A percentile compares a stretch with the other conserved stretches of the same genome.
These are phyloP conservation scores for Pseudonectria buxi DNA, from an alignment of 2,329 filamentous ascomycete genomes.

Conservation along the genomic window DNA sequence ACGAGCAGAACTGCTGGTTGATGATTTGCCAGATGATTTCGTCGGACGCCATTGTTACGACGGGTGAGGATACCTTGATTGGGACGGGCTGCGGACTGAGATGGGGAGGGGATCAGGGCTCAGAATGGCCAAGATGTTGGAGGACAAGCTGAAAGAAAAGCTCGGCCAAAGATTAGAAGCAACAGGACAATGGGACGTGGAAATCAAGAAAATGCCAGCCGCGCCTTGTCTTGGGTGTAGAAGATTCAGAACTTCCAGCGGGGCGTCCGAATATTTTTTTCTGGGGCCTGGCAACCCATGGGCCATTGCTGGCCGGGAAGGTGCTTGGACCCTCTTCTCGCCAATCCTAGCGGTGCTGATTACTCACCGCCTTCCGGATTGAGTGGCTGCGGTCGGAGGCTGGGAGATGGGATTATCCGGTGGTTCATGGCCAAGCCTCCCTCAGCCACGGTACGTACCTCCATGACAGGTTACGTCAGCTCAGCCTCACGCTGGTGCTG, in stretches of 20 bases:
- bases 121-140: not conserved
- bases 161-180: not conserved
- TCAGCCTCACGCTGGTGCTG: constrained; percentile 7
- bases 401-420: constrained; percentile 10
- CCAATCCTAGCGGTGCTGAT: constrained; percentile 14
- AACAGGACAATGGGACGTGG: not conserved
- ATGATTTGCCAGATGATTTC: constrained; percentile 98
- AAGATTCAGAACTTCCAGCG: not conserved
- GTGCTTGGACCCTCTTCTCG: constrained; percentile 7
- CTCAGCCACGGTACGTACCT: constrained; percentile 7
- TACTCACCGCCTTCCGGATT: constrained; percentile 14
- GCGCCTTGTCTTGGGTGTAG: not conserved
- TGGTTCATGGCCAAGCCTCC: constrained; percentile 1
- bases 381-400: not conserved
- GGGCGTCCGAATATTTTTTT: constrained; percentile 12
- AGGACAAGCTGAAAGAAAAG: not conserved
- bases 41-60: constrained; percentile 67
- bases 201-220: constrained; percentile 7
- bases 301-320: constrained; percentile 7
- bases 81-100: not conserved
- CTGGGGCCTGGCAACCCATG: constrained; percentile 4
- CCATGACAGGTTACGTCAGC: not conserved
- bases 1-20: constrained; percentile 90
- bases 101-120: not conserved
- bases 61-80: not conserved